Conservation (phyloP, 1,284 basidiomycete genomes). For the Thelephora terrestris region DNA sequence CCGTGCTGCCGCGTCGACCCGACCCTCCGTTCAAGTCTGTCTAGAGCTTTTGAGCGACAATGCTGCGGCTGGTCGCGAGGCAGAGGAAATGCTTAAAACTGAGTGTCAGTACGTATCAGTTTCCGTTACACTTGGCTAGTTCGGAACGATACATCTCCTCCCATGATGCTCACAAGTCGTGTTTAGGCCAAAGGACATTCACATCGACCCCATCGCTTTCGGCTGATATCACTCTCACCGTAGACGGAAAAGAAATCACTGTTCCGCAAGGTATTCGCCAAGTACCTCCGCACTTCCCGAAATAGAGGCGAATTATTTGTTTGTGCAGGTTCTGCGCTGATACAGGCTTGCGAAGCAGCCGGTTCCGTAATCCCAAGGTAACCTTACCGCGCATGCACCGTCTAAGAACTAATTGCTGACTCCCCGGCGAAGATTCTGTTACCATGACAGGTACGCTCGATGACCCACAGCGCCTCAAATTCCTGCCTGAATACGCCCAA, state of each 20-base stretch:
- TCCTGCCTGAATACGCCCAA: neutral
- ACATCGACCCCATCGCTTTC: conserved; percentile 53
- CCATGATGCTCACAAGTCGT: conserved; percentile 1
- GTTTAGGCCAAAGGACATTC: conserved; percentile 46
- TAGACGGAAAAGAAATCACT: conserved; percentile 90
- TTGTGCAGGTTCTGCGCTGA: conserved; percentile 74
- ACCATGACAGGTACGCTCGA: conserved; percentile 69
- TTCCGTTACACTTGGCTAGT: too few relatives aligned
- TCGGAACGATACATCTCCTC: too few relatives aligned
- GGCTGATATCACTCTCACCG: conserved; percentile 81
- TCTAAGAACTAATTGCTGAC: conserved; percentile 5
- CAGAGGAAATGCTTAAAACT: too few relatives aligned
- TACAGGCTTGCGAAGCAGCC: conserved; percentile 92
- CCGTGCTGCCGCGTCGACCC: too few relatives aligned
- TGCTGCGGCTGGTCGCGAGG: neutral
- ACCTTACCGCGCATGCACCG: conserved; percentile 13
- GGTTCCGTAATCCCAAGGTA: conserved; percentile 71
- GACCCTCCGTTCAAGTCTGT: neutral
- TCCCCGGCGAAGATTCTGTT: conserved; percentile 63
- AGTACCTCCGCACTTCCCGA: conserved; percentile 56
- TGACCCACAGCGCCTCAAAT: conserved; percentile 9
- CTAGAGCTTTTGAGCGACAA: neutral
- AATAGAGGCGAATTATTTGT: conserved; percentile 89
- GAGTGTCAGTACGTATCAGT: too few relatives aligned
- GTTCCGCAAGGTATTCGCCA: conserved; percentile 71